Conservation (phyloP, 2,329 filamentous ascomycete species). For the Hymenoscyphus linearis region DNA sequence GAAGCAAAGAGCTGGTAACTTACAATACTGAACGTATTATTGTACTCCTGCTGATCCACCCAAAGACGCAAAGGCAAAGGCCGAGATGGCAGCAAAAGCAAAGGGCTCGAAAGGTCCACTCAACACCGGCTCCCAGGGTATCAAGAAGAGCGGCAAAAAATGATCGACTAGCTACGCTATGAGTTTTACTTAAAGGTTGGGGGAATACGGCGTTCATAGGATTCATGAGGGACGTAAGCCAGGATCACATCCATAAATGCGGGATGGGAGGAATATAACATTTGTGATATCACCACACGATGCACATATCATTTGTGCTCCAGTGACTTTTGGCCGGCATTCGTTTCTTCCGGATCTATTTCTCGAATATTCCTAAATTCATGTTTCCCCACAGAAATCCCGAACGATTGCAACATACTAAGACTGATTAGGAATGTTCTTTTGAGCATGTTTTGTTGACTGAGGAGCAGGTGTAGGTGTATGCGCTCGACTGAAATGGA, state of each 20-base stretch:
- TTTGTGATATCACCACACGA: not conserved
- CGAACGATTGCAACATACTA: no score
- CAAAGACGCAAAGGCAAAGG: constrained; percentile 75
- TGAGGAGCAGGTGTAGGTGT: not conserved
- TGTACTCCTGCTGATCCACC: constrained; percentile 6
- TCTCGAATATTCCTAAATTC: not conserved
- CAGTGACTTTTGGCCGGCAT: not conserved
- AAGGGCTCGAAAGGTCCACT: constrained; percentile 78
- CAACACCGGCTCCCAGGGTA: constrained; percentile 78
- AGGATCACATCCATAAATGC: not conserved
- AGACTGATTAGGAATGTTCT: not conserved
- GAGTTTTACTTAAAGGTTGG: constrained; percentile 2
- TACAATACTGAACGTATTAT: constrained; percentile 1
- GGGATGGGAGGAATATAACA: not conserved
- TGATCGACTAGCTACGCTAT: constrained; percentile 34
- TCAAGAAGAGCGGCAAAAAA: constrained; percentile 99
- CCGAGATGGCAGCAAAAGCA: constrained; percentile 75
- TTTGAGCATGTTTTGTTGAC: not conserved
- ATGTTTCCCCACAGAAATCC: not conserved
- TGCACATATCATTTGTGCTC: not conserved
- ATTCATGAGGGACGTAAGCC: constrained; percentile 6
- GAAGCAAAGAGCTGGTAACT: constrained; percentile 79
- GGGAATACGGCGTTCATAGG: constrained; percentile 11
- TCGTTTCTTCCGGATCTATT: not conserved
- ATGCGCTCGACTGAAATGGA: not conserved